Conservation (phyloP, 305 asterid genomes). For the Fraxinus albicans region DNA sequence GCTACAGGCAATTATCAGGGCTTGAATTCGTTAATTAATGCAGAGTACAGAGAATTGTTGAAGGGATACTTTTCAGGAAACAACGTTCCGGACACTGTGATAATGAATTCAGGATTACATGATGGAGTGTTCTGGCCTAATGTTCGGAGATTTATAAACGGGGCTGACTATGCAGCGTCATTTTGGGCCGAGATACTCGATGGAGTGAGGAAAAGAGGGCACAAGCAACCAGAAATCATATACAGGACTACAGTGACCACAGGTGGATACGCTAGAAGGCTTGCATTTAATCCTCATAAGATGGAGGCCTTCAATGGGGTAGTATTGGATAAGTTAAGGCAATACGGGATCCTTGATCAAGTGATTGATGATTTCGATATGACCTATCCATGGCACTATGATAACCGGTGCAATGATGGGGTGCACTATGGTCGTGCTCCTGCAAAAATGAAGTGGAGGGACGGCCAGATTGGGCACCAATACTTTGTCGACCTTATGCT, state of each 20-base stretch:
- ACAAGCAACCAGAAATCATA: constrained; percentile 50
- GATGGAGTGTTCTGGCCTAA: constrained; percentile 78
- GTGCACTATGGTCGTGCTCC: constrained; percentile 98
- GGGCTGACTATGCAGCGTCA: constrained; percentile 64
- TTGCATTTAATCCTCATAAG: constrained; percentile 81
- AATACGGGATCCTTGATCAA: constrained; percentile 40
- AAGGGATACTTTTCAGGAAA: constrained; percentile 49
- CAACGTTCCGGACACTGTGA: constrained; percentile 62
- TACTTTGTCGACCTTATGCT: constrained; percentile 93
- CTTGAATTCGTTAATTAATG: constrained; percentile 54
- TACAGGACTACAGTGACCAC: constrained; percentile 84
- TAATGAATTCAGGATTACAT: constrained; percentile 89
- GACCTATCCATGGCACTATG: constrained; percentile 93
- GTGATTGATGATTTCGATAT: constrained; percentile 80
- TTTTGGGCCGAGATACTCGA: constrained; percentile 76
- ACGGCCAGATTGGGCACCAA: constrained; percentile 84
- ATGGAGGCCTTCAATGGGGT: constrained; percentile 95
- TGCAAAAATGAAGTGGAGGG: constrained; percentile 68
- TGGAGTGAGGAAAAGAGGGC: constrained; percentile 49
- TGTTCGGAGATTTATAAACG: constrained; percentile 51
- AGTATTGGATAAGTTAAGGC: constrained; percentile 71
- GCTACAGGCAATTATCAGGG: constrained; percentile 66
- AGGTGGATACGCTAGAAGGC: constrained; percentile 70
- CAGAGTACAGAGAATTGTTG: constrained; percentile 49
- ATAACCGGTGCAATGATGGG: constrained; percentile 88